A percentile compares a stretch with the other conserved stretches of the same genome.
Conservation (phyloP, 768 basidiomycete species). For the Trametes cingulata region DNA sequence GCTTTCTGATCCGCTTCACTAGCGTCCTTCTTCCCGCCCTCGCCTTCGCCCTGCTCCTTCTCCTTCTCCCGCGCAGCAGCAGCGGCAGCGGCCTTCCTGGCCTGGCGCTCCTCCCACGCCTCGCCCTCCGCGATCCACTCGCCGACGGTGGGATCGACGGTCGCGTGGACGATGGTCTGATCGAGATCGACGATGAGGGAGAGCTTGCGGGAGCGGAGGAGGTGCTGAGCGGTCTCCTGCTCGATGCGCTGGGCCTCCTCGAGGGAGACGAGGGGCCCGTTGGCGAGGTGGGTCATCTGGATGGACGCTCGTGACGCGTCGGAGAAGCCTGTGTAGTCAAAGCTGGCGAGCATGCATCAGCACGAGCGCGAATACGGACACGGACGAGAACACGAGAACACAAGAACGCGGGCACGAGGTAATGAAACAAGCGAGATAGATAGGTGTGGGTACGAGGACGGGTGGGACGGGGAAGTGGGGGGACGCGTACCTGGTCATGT, state of each 20-base stretch:
- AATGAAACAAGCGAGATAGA: conserved; percentile 19
- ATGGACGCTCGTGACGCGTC: conserved; percentile 86
- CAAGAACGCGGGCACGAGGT: too few relatives aligned
- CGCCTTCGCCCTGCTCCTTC: conserved; percentile 23
- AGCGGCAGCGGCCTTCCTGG: conserved; percentile 35
- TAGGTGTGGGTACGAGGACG: too few relatives aligned
- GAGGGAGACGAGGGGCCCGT: conserved; percentile 87
- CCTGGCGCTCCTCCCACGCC: conserved; percentile 69
- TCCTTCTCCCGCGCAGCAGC: conserved; percentile 9
- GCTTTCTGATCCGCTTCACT: too few relatives aligned
- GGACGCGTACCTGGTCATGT: conserved; percentile 79
- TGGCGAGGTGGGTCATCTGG: conserved; percentile 92
- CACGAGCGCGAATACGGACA: too few relatives aligned
- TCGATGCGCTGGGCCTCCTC: conserved; percentile 92
- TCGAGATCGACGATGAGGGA: conserved; percentile 98
- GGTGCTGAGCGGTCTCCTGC: conserved; percentile 73
- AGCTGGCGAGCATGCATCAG: conserved; percentile 38
- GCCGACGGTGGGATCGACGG: conserved; percentile 96
- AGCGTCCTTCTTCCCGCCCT: too few relatives aligned
- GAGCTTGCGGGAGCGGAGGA: conserved; percentile 75
- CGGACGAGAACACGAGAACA: too few relatives aligned
- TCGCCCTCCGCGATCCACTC: conserved; percentile 93
- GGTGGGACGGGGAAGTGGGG: conserved; percentile 11
- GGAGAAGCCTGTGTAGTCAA: conserved; percentile 86
- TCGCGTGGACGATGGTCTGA: conserved; percentile 98